These are phyloP conservation scores for Paecilomyces dactylethromorphus DNA, from an alignment of 2,329 filamentous ascomycete genomes.

Conservation along the genomic window DNA sequence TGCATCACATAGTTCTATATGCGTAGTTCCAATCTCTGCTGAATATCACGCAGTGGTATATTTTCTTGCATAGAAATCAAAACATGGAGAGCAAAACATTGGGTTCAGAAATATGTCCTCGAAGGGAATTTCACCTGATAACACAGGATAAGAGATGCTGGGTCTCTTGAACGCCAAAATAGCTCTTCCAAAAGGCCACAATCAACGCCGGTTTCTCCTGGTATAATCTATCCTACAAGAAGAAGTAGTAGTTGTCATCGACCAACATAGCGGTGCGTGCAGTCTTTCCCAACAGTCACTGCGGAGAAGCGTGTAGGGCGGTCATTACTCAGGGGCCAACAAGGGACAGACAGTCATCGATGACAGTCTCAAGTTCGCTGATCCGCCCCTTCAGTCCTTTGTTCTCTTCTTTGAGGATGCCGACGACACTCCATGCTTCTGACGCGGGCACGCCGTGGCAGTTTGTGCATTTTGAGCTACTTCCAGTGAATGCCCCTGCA, in stretches of 20 bases:
- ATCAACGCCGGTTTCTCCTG: neutral
- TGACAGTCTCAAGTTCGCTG: slow-evolving; percentile 46
- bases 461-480: slow-evolving; percentile 29
- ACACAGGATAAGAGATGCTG: neutral
- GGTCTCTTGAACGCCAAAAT: neutral
- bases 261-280: neutral
- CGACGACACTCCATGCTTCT: slow-evolving; percentile 49
- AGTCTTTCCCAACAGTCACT: neutral
- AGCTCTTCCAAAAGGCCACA: neutral
- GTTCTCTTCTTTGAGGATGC: slow-evolving; percentile 51
- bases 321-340: slow-evolving; percentile 29
- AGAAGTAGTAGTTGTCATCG: neutral
- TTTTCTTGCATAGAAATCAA: neutral
- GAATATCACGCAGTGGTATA: neutral
- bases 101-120: neutral
- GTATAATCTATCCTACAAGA: neutral
- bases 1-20: neutral
- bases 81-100: neutral
- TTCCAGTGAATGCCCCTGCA: slow-evolving; percentile 22
- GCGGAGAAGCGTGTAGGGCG: neutral
- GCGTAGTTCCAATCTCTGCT: neutral
- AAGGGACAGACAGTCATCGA: slow-evolving; percentile 52
- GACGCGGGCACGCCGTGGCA: slow-evolving; percentile 35
- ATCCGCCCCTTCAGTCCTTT: slow-evolving; percentile 46
- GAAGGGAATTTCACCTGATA: neutral